A percentile compares a stretch with the other conserved stretches of the same genome.
Conservation (phyloP, 1,139 yeast species). For the Geotrichum phurueaensis region DNA sequence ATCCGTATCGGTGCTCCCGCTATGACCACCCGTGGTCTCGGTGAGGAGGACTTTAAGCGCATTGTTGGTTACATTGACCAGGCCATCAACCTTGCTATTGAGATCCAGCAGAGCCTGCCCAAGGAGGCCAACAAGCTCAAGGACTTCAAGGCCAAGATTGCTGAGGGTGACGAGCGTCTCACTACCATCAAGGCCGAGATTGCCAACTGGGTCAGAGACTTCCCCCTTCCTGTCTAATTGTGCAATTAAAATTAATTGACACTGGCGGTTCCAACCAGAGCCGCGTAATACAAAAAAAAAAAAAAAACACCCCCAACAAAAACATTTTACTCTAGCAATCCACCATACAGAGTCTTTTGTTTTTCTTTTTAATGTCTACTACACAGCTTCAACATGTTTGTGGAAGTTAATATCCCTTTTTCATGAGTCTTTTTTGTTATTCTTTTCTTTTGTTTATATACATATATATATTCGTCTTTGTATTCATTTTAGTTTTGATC, state of each 20-base stretch:
- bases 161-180: constrained; percentile 62
- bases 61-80: constrained; percentile 73
- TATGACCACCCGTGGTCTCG: constrained; percentile 94
- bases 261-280: background rate
- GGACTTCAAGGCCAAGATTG: constrained; percentile 83
- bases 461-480: too few relatives aligned
- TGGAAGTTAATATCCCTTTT: background rate
- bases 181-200: constrained; percentile 68
- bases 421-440: background rate
- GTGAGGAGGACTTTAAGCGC: constrained; percentile 65
- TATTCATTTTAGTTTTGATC: too few relatives aligned
- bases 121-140: constrained; percentile 82
- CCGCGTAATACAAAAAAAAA: background rate
- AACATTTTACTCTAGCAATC: background rate
- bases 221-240: constrained; percentile 65
- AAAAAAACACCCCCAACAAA: background rate
- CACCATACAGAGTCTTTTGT: background rate
- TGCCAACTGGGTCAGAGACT: constrained; percentile 85
- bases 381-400: constrained; percentile 14
- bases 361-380: background rate
- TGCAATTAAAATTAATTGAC: background rate
- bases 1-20: constrained; percentile 97
- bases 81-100: constrained; percentile 75
- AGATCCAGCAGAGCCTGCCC: constrained; percentile 70
- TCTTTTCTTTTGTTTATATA: background rate